A percentile compares a stretch with the other conserved stretches of the same genome.
These are phyloP conservation scores for Primulina tabacum DNA, from an alignment of 257 asterid genomes.

Conservation along the genomic window DNA sequence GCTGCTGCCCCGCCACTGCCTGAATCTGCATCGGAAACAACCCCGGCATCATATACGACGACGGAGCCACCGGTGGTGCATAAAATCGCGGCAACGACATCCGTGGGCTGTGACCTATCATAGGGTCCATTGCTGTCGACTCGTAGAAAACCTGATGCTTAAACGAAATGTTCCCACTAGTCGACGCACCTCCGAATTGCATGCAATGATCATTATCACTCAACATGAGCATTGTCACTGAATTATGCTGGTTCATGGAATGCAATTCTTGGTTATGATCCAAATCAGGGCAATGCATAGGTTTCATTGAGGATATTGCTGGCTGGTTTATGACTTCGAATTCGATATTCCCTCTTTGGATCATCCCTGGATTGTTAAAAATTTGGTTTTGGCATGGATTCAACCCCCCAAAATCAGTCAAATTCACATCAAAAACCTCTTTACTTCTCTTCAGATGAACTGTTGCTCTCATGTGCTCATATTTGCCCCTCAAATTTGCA, in stretches of 20 bases:
- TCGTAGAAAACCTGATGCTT: constrained; percentile 28
- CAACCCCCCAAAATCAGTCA: constrained; percentile 19
- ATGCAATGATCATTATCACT: constrained; percentile 23
- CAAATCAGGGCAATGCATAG: constrained; percentile 18
- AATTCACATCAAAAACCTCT: constrained; percentile 9
- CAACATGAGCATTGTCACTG: constrained; percentile 41
- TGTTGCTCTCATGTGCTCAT: constrained; percentile 23
- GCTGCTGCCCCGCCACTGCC: constrained; percentile 3
- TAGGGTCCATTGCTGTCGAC: constrained; percentile 20
- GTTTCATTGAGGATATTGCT: constrained; percentile 9
- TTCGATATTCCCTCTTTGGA: constrained; percentile 26
- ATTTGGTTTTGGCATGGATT: constrained; percentile 4
- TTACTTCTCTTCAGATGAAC: constrained; percentile 26
- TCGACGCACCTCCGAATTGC: constrained; percentile 28
- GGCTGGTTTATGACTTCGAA: constrained; percentile 26
- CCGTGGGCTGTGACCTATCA: constrained; percentile 24
- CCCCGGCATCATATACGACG: constrained; percentile 22
- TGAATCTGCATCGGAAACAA: constrained; percentile 17
- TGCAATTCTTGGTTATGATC: constrained; percentile 25
- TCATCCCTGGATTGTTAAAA: constrained; percentile 12
- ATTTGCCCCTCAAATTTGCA: constrained; percentile 23
- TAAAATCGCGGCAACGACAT: constrained; percentile 25
- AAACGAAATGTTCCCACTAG: constrained; percentile 19
- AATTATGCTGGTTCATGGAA: constrained; percentile 31
- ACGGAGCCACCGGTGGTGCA: constrained; percentile 11